phyloP scores from a whole-genome alignment of 768 basidiomycete species.

The Tulasnella sp. region DNA sequence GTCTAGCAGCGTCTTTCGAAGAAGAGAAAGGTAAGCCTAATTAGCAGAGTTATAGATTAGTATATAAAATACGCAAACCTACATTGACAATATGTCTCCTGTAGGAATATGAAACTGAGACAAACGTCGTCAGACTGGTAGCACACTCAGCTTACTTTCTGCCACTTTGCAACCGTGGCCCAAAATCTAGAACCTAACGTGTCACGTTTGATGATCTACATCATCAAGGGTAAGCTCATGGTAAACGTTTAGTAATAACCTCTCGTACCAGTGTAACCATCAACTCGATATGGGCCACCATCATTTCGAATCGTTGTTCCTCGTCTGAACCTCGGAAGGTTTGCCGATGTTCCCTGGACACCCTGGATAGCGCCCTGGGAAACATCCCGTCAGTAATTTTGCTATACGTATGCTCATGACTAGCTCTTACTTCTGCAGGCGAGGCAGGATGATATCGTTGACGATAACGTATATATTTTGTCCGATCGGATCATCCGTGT shows the following conservation, averaged over 20 bases:
- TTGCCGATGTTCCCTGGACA: too few relatives aligned
- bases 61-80: background rate
- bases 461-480: background rate
- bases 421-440: background rate
- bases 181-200: background rate
- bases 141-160: background rate
- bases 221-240: background rate
- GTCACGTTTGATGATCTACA: background rate
- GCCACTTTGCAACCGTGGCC: background rate
- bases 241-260: too few relatives aligned
- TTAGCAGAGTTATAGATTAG: too few relatives aligned
- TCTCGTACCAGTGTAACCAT: background rate
- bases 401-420: background rate
- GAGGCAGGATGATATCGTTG: background rate
- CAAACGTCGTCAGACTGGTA: background rate
- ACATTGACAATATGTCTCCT: background rate
- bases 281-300: background rate
- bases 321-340: too few relatives aligned
- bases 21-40: background rate
- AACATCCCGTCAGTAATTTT: too few relatives aligned
- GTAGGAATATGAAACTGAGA: background rate
- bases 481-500: background rate
- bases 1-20: background rate
- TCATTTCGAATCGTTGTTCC: background rate
- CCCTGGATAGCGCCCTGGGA: too few relatives aligned